Base-by-base conservation (phyloP, 1,284 basidiomycete species). In the Ustilago trichophora region DNA sequence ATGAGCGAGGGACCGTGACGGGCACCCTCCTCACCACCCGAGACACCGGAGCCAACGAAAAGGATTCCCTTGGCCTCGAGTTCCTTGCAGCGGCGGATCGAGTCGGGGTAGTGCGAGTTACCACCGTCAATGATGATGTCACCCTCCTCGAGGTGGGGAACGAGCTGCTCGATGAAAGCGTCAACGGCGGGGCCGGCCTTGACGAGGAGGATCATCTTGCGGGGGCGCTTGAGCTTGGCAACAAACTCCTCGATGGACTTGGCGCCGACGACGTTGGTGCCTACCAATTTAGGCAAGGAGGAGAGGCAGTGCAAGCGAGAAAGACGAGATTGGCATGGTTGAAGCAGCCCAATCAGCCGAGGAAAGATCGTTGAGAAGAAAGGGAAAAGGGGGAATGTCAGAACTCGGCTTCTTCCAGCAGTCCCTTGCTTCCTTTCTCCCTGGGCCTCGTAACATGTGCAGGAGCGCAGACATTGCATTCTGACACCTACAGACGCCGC, bases 111-210 rank as follows among this genome's bases (percentile, higher is more conserved):
- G 85, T 98, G 93, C 54, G 94, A 98, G 87, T 99, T 99, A 81
- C 96, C 95, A 80, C 96, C 96, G 83, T 98, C 96, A 78, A 98
- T 98, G 86, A 99, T 88, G 85, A 99, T 98, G 85, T 98, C 86
- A 58, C 86, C 86, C 84, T 87, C 84, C 82, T 87, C 86, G 72
- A 87, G 84, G 83, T 83, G 81, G 43, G 86, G 86, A 59, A 84
- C 80, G 74, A 87, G 84, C 80, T 85, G 85, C 45, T 81, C 78
- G 72, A 87, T 87, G 78, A 87, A 87, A 78, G 84, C 83, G 82
- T 87, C 86, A 64, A 87, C 86, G 75, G 86, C 85, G 71, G 84
- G 73, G 72, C 86, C 86, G 72, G 86, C 86, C 84, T 87, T 87
- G 84, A 99, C 96, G 81, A 98, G 91, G 58, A 96, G 88, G 83